Evolutionary conservation across 2,329 filamentous ascomycete genomes (phyloP).

Genomic region (Cordyceps cateniannulata): DNA sequence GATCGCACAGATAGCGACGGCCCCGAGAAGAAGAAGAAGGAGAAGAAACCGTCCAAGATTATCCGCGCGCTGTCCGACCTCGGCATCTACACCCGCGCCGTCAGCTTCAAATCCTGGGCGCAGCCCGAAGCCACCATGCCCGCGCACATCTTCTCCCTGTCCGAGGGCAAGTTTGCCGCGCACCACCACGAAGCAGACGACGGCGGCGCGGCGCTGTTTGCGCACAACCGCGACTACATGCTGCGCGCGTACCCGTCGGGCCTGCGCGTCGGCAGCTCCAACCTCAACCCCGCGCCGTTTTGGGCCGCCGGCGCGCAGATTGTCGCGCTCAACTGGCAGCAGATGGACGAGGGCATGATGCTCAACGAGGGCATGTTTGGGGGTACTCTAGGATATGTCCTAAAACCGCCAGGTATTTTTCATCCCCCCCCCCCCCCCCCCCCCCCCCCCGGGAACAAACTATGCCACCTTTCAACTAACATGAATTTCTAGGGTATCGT

Average conservation of each 20-base stretch:
- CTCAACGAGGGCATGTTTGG: constrained; percentile 89
- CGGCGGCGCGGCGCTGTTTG: constrained; percentile 52
- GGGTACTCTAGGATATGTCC: constrained; percentile 73
- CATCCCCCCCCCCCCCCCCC: too few relatives aligned
- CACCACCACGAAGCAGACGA: constrained; percentile 37
- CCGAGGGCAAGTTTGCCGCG: constrained; percentile 58
- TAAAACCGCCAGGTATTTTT: constrained; percentile 64
- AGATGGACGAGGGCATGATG: constrained; percentile 90
- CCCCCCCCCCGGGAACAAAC: too few relatives aligned
- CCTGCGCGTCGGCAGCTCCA: constrained; percentile 74
- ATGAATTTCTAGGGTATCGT: constrained; percentile 24
- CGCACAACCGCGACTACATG: constrained; percentile 74
- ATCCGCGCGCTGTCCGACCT: constrained; percentile 67
- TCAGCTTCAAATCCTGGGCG: constrained; percentile 72
- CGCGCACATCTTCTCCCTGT: constrained; percentile 63
- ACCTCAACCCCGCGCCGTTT: constrained; percentile 76
- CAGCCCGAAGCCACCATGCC: constrained; percentile 64
- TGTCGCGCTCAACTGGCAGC: constrained; percentile 91
- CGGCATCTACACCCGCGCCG: constrained; percentile 76
- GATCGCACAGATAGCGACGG: constrained; percentile 31
- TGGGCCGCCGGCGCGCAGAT: constrained; percentile 89
- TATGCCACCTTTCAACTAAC: neutral
- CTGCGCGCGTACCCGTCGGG: constrained; percentile 88
- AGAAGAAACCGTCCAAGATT: constrained; percentile 52
- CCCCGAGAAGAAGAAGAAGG: constrained; percentile 19